Evolutionary conservation across 352 stramenopile genomes (phyloP).

Genomic region (Globisporangium takayamanum): DNA sequence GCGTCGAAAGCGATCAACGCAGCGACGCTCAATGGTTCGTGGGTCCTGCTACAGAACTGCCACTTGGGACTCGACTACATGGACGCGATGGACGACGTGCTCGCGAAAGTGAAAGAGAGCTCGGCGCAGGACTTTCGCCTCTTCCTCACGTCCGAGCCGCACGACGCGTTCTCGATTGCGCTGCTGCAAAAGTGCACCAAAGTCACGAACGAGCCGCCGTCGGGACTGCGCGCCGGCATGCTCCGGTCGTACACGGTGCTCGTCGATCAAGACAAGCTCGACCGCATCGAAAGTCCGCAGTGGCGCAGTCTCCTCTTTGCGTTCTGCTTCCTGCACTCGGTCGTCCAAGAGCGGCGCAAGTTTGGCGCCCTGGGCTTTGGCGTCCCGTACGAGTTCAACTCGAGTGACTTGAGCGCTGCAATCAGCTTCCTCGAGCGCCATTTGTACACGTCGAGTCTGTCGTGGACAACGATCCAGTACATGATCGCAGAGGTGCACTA

Average conservation of each 20-base stretch:
- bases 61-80: conserved; percentile 67
- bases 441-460: conserved; percentile 52
- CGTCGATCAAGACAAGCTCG: conserved; percentile 75
- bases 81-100: conserved; percentile 47
- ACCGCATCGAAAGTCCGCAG: conserved; percentile 52
- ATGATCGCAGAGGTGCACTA: conserved; percentile 83
- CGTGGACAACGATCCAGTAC: conserved; percentile 74
- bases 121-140: conserved; percentile 50
- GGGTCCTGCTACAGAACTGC: conserved; percentile 80
- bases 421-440: conserved; percentile 69
- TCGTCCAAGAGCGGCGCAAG: conserved; percentile 71
- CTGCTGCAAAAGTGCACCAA: conserved; percentile 64
- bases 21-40: conserved; percentile 68
- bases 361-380: conserved; percentile 68
- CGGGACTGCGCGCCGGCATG: conserved; percentile 60
- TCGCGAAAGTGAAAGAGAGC: conserved; percentile 33
- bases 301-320: conserved; percentile 67
- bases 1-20: conserved; percentile 43
- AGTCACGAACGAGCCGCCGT: conserved; percentile 73
- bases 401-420: conserved; percentile 53
- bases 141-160: conserved; percentile 68
- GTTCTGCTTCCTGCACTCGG: conserved; percentile 74
- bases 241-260: conserved; percentile 66
- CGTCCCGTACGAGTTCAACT: conserved; percentile 80
- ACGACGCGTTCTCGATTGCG: conserved; percentile 54